Conservation (phyloP, 106 monocot genomes). For the Triglochin maritima region DNA sequence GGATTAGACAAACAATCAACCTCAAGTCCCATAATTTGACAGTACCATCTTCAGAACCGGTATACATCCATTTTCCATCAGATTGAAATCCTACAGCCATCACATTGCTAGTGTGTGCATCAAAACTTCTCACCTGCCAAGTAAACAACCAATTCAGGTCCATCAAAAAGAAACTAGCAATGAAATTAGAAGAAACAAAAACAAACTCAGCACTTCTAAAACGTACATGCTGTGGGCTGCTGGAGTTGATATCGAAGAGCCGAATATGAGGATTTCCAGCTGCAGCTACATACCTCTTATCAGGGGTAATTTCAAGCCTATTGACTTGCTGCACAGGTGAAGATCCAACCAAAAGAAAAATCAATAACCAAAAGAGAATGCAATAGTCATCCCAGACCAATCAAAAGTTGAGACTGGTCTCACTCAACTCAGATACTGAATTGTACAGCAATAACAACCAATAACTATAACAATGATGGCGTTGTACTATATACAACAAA, state of each 20-base stretch:
- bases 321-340: slow-evolving; percentile 73
- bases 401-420: no score
- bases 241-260: slow-evolving; percentile 95
- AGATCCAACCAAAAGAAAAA: not conserved
- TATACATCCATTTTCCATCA: slow-evolving; percentile 99
- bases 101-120: slow-evolving; percentile 87
- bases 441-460: no score
- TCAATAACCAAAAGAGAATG: no score
- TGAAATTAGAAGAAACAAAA: not conserved
- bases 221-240: slow-evolving; percentile 69
- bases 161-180: no score
- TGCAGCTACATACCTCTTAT: slow-evolving; percentile 74
- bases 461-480: no score
- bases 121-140: slow-evolving; percentile 36
- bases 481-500: no score
- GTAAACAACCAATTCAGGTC: not conserved
- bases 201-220: not conserved
- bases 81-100: slow-evolving; percentile 99
- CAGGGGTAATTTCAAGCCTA: slow-evolving; percentile 84
- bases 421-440: no score
- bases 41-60: slow-evolving; percentile 98
- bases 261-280: slow-evolving; percentile 98
- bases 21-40: slow-evolving; percentile 97
- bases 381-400: no score
- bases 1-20: slow-evolving; percentile 14